Evolutionary conservation across 306 rosid species (phyloP).

Genomic region (Arachis stenosperma): DNA sequence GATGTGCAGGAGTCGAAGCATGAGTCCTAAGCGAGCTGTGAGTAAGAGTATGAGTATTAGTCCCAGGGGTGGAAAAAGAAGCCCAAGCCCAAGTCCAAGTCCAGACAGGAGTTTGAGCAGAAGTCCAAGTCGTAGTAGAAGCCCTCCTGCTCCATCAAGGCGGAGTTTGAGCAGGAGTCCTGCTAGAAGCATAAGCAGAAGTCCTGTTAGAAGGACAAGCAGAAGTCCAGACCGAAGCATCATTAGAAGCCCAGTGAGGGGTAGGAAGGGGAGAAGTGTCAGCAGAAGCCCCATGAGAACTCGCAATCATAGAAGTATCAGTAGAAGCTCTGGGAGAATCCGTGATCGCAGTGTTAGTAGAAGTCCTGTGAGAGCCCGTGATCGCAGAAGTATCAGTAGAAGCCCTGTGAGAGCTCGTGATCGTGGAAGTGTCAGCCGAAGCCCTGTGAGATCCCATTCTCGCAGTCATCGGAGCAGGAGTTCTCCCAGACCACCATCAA

Average conservation of each 20-base stretch:
- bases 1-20: conserved; percentile 96
- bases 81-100: conserved; percentile 61
- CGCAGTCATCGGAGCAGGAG: conserved; percentile 57
- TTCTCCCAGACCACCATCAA: conserved; percentile 58
- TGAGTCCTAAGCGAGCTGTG: conserved; percentile 80
- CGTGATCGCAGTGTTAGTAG: conserved; percentile 13
- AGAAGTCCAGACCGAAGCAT: conserved; percentile 56
- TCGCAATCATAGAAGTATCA: conserved; percentile 19
- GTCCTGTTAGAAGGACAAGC: conserved; percentile 56
- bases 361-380: conserved; percentile 36
- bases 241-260: conserved; percentile 44
- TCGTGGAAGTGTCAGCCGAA: conserved; percentile 55
- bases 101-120: conserved; percentile 57
- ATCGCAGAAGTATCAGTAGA: conserved; percentile 32
- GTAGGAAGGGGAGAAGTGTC: conserved; percentile 34
- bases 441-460: conserved; percentile 53
- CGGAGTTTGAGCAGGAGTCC: conserved; percentile 78
- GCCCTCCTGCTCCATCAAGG: conserved; percentile 53
- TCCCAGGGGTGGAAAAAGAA: conserved; percentile 70
- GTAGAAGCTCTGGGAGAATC: conserved; percentile 38
- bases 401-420: conserved; percentile 32
- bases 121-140: conserved; percentile 60
- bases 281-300: conserved; percentile 39
- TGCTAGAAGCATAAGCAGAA: conserved; percentile 51
- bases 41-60: conserved; percentile 95